phyloP scores from a whole-genome alignment of 257 asterid genomes.

The Nicotiana otophora region DNA sequence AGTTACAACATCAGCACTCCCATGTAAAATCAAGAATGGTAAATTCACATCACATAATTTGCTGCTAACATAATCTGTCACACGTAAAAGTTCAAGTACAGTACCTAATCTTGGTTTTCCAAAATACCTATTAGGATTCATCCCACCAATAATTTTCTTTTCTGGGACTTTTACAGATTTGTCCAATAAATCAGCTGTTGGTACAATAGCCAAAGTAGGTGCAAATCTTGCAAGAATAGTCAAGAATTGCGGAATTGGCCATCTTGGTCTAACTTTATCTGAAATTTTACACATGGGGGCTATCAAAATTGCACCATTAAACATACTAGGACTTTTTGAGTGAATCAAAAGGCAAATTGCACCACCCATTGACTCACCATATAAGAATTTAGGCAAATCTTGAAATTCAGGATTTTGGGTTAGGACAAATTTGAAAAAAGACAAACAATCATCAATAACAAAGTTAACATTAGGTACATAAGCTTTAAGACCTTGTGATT shows the following conservation, averaged over 20 bases:
- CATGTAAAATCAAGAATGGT: constrained; percentile 70
- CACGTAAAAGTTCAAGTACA: constrained; percentile 65
- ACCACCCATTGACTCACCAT: constrained; percentile 89
- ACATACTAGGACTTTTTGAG: constrained; percentile 33
- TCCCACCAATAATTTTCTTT: constrained; percentile 43
- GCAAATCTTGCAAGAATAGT: constrained; percentile 42
- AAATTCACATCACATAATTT: constrained; percentile 54
- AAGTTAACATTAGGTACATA: constrained; percentile 64
- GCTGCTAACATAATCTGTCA: constrained; percentile 53
- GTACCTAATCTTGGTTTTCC: constrained; percentile 91
- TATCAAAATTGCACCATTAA: constrained; percentile 57
- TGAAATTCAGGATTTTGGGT: constrained; percentile 32
- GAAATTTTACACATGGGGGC: constrained; percentile 91
- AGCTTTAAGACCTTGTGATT: constrained; percentile 73
- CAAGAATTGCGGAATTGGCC: constrained; percentile 73
- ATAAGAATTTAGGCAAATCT: constrained; percentile 36
- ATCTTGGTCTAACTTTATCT: constrained; percentile 67
- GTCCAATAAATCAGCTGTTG: constrained; percentile 71
- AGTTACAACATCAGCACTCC: constrained; percentile 77
- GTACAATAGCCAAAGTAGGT: constrained; percentile 72
- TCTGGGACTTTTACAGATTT: constrained; percentile 76
- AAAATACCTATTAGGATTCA: constrained; percentile 62
- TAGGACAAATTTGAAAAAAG: constrained; percentile 29
- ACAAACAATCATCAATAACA: constrained; percentile 52
- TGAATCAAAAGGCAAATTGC: constrained; percentile 68